Conservation (phyloP, 2,329 filamentous ascomycete genomes). For the Aquanectria penicillioides region DNA sequence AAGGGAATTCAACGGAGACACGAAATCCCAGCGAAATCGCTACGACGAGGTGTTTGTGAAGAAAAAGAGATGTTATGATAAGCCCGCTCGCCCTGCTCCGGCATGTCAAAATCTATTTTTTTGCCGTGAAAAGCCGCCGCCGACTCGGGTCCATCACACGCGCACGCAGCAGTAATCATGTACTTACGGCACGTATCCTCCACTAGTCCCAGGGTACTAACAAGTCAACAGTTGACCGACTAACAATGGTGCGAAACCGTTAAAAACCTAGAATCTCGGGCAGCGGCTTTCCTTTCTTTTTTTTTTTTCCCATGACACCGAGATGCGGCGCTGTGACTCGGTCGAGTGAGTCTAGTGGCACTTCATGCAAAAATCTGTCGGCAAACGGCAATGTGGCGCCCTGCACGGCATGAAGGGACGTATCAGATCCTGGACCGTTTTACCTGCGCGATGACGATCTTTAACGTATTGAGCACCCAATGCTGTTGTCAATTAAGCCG, state of each 20-base stretch:
- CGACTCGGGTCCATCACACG: constrained; percentile 35
- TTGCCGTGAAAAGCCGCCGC: constrained; percentile 41
- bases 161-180: not conserved
- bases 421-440: not conserved
- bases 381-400: not conserved
- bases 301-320: no score
- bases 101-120: constrained; percentile 25
- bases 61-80: not conserved
- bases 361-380: constrained; percentile 4
- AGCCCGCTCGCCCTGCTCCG: constrained; percentile 11
- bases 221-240: constrained; percentile 29
- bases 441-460: not conserved
- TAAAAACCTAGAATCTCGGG: constrained; percentile 1
- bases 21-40: no score
- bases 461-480: not conserved
- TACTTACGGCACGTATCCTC: constrained; percentile 3
- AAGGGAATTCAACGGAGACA: no score
- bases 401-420: not conserved
- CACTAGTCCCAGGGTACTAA: not conserved
- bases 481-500: no score
- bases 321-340: not conserved
- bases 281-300: no score
- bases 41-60: not conserved
- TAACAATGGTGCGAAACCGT: not conserved
- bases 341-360: not conserved